Base-by-base conservation (phyloP, 2,329 filamentous ascomycete genomes). In the Fusarium guadeloupense region DNA sequence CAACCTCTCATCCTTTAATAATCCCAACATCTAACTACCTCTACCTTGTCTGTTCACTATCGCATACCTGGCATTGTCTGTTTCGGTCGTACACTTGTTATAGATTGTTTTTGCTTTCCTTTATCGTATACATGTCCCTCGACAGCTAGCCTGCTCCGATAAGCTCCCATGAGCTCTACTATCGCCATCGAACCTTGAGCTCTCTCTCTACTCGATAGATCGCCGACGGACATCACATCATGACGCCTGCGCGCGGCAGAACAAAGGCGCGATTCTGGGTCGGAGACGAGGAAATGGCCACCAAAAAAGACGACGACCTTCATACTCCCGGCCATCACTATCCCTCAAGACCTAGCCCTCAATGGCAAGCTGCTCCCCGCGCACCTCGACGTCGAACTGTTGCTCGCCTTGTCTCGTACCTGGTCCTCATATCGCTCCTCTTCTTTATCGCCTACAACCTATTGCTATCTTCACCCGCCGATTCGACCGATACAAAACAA, bases 241-340 rank as follows among this genome's bases (percentile, higher is more conserved):
- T 83, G 78, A 74, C 74, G 60, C 66, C 66, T 49, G 51, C 62
- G 33, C 72, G 73, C 59, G 69, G 70, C 39, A 72, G 71, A 59
- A 62, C 73, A 41, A 54, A 67, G 50, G 69, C 71, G 41, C 72
- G 77, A 55, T 71, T 82, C 48, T 83, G 82, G 73, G 71, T 80
- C 54, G 79, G 76, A 68, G 80, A 85, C 64, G 83, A 85, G 66
- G 83, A 85, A 65, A 75, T 85, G 71, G 81, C 80, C 45, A 59
- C 59, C 12, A 87, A 87, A 74, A 87, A 85, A 74, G 80, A 86
- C 70, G 85, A 87, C 70, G 84, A 87, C 70, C 77, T 80, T 23
- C 62, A 66, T 28, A 25, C 49, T 12, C 66, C 66, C 6, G 59
- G 62, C 66, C 67, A 71, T 66, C 53, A 69, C 67, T 65, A 69